Conservation (phyloP, 2,329 filamentous ascomycete species). For the Colletotrichum zoysiae region DNA sequence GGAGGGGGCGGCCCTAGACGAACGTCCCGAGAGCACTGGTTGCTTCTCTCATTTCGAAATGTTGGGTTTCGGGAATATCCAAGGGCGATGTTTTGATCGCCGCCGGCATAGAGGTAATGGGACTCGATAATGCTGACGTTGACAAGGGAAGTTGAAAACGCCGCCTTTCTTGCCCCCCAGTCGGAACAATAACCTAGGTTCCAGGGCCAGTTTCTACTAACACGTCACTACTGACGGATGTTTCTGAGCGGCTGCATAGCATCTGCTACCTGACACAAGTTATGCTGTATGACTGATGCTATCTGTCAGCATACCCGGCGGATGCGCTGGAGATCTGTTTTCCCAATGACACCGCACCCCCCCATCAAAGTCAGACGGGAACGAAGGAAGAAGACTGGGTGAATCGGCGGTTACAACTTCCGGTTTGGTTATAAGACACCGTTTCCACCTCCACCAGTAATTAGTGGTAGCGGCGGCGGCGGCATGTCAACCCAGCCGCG, state of each 20-base stretch:
- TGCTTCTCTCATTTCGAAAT: no score
- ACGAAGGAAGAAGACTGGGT: background rate
- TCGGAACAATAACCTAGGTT: background rate
- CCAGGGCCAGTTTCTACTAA: background rate
- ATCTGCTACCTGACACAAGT: background rate
- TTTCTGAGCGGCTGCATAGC: background rate
- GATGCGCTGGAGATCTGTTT: background rate
- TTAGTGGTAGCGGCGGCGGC: background rate
- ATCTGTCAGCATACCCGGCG: background rate
- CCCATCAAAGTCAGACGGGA: background rate
- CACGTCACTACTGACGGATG: background rate
- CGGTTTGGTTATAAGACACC: background rate
- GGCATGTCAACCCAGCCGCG: background rate
- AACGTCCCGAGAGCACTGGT: background rate
- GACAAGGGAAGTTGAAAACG: background rate
- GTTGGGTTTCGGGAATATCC: background rate
- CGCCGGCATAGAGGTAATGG: no score
- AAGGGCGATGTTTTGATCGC: background rate
- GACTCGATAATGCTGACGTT: background rate
- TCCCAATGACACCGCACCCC: background rate
- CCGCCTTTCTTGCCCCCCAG: background rate
- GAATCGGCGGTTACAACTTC: constrained; percentile 6
- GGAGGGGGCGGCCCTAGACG: background rate
- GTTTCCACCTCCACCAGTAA: background rate
- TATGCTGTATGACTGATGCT: background rate